Conservation (phyloP, 2,329 filamentous ascomycete genomes). For the Aureobasidium sp. region DNA sequence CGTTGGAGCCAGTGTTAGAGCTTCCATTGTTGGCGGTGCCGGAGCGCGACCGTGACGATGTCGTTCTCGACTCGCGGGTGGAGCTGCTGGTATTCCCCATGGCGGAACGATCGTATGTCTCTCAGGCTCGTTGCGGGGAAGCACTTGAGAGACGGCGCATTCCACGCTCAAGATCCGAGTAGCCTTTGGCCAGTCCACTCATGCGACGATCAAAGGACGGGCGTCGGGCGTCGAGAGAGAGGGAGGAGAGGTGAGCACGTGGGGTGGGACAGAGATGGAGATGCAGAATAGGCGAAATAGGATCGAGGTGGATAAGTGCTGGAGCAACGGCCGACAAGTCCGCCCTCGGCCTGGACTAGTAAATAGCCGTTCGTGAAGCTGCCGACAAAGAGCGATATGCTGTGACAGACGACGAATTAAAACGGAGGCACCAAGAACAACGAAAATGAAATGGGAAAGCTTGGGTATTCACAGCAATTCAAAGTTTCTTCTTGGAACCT, state of each 20-base stretch:
- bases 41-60: slow-evolving; percentile 29
- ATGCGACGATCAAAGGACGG: not conserved
- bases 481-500: not conserved
- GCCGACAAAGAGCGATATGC: not conserved
- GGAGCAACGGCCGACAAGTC: slow-evolving; percentile 3
- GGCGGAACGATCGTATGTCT: slow-evolving; percentile 3
- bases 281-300: not conserved
- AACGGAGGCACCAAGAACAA: not conserved
- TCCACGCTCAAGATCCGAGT: slow-evolving; percentile 12
- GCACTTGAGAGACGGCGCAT: slow-evolving; percentile 15
- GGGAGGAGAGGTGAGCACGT: not conserved
- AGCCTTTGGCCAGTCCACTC: not conserved
- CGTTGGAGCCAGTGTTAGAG: slow-evolving; percentile 23
- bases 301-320: not conserved
- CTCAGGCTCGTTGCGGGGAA: slow-evolving; percentile 15
- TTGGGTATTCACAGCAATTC: not conserved
- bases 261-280: not conserved
- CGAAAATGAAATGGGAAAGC: not conserved
- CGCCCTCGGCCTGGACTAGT: not conserved
- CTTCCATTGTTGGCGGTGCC: slow-evolving; percentile 27
- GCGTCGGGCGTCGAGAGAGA: not conserved
- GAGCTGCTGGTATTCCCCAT: slow-evolving; percentile 36
- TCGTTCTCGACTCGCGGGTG: slow-evolving; percentile 37
- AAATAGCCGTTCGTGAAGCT: not conserved
- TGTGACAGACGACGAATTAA: not conserved